These are phyloP conservation scores for Paracorniculantispora psalliotae DNA, from an alignment of 2,329 filamentous ascomycete genomes.

Conservation along the genomic window DNA sequence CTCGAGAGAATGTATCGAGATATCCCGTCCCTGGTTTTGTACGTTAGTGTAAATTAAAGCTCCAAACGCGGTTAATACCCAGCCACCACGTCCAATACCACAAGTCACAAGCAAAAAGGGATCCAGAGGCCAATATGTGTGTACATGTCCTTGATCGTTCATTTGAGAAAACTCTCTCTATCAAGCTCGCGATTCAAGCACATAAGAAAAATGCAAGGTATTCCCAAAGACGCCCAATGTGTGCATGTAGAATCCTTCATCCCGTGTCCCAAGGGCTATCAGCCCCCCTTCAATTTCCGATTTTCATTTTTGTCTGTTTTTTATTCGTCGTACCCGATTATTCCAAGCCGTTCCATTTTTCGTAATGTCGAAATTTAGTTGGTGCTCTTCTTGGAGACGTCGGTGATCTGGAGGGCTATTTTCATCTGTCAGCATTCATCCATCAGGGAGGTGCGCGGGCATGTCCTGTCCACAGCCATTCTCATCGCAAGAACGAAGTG, in stretches of 20 bases:
- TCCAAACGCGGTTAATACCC: not conserved
- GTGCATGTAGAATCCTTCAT: conserved; percentile 35
- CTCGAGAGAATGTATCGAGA: not conserved
- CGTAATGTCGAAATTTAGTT: conserved; percentile 26
- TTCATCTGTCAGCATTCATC: too few species aligned
- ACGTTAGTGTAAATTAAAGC: not conserved
- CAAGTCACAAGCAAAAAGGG: not conserved
- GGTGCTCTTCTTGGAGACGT: conserved; percentile 49
- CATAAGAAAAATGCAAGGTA: conserved; percentile 48
- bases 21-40: not conserved
- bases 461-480: too few species aligned
- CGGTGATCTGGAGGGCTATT: conserved; percentile 49
- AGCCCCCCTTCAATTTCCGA: conserved; percentile 9
- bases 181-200: conserved; percentile 34
- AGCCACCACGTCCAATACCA: not conserved
- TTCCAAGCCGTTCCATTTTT: conserved; percentile 15
- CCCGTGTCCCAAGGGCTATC: conserved; percentile 19
- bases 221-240: conserved; percentile 52
- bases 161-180: conserved; percentile 26
- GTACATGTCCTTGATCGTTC: conserved; percentile 14
- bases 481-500: too few species aligned
- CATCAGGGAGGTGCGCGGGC: too few species aligned
- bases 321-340: not conserved
- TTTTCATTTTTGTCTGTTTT: not conserved
- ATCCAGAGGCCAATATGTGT: not conserved